phyloP scores from a whole-genome alignment of 192 early-diverging fungal species.

The Umbelopsis vinacea region DNA sequence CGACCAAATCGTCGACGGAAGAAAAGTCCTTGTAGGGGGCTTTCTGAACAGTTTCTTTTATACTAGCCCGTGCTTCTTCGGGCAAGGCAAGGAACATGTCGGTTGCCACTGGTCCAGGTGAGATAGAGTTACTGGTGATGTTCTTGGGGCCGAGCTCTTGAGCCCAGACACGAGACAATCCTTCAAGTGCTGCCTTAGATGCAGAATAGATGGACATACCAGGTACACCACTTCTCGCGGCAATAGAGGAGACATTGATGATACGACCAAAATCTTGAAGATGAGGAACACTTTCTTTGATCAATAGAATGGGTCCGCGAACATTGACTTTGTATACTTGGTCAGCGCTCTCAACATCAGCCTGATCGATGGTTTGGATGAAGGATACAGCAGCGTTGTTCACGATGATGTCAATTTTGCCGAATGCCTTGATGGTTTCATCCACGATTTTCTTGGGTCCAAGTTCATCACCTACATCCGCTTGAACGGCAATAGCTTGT shows the following conservation, averaged over 20 bases:
- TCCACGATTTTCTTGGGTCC: slow-evolving; percentile 20
- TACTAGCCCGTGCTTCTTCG: not conserved
- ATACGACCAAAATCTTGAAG: slow-evolving; percentile 43
- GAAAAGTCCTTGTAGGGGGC: not conserved
- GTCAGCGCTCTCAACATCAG: slow-evolving; percentile 23
- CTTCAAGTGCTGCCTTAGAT: not conserved
- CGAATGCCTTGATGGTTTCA: slow-evolving; percentile 26
- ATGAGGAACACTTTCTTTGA: slow-evolving; percentile 35
- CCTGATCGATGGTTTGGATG: not conserved
- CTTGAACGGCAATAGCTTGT: slow-evolving; percentile 19
- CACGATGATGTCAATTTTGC: slow-evolving; percentile 41
- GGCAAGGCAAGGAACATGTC: not conserved
- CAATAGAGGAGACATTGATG: slow-evolving; percentile 41
- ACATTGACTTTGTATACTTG: slow-evolving; percentile 36
- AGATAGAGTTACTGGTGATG: not conserved
- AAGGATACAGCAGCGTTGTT: slow-evolving; percentile 45
- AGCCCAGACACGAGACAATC: not conserved
- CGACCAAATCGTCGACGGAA: not conserved
- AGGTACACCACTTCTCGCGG: not conserved
- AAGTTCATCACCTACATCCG: not conserved
- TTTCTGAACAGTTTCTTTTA: not conserved
- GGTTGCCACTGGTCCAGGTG: not conserved
- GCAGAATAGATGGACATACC: not conserved
- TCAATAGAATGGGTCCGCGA: slow-evolving; percentile 43
- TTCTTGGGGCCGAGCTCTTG: not conserved